Evolutionary conservation across 2,329 filamentous ascomycete species (phyloP).

Genomic region (Penicillium crustosum): DNA sequence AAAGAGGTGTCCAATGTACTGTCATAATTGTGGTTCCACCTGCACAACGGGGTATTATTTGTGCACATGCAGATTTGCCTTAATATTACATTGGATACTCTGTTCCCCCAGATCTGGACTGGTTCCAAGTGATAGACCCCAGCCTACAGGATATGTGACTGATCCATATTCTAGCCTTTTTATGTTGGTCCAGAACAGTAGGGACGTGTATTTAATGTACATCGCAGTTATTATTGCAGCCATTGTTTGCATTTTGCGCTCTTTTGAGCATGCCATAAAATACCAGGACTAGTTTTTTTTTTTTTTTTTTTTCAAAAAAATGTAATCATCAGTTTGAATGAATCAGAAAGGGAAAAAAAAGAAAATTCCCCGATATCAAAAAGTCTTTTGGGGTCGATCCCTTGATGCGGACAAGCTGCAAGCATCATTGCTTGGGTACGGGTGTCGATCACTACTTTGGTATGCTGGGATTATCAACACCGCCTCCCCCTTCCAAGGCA

Average conservation of each 20-base stretch:
- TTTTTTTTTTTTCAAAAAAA: background rate
- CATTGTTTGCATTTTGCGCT: background rate
- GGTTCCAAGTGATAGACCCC: background rate
- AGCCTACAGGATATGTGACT: background rate
- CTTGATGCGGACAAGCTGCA: conserved; percentile 14
- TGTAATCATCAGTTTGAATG: background rate
- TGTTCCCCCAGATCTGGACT: background rate
- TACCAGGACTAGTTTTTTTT: background rate
- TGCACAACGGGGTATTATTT: background rate
- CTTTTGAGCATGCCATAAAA: background rate
- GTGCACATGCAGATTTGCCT: background rate
- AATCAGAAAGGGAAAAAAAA: background rate
- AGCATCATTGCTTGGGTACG: conserved; percentile 18
- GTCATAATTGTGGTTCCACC: background rate
- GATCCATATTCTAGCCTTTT: background rate
- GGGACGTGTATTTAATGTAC: background rate
- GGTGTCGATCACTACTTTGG: conserved; percentile 23
- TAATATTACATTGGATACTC: background rate
- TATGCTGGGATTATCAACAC: conserved; percentile 23
- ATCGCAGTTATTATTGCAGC: background rate
- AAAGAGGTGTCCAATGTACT: background rate
- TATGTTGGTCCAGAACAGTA: background rate
- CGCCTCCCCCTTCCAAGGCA: conserved; percentile 23
- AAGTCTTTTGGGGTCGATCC: conserved; percentile 3
- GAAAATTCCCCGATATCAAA: conserved; percentile 9